Evolutionary conservation across 495 filamentous ascomycete species (phyloP).

Genomic region (Hypomontagnella submonticulosa): DNA sequence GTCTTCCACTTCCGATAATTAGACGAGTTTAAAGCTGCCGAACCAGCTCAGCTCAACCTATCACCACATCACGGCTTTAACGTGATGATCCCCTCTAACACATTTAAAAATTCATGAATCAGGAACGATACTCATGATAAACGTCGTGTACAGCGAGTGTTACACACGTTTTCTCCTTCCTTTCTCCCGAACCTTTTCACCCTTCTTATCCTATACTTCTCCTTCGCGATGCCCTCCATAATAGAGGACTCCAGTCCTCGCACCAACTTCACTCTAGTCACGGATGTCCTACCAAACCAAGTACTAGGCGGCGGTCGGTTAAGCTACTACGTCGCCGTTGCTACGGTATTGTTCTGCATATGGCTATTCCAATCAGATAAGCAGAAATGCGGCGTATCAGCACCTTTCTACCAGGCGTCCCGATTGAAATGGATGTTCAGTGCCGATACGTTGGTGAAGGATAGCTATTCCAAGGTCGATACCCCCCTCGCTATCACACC

Average conservation of each 20-base stretch:
- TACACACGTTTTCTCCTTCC: slow-evolving; percentile 9
- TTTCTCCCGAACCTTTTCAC: slow-evolving; percentile 17
- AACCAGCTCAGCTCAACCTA: not conserved
- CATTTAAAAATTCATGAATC: slow-evolving; percentile 1
- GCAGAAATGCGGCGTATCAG: slow-evolving; percentile 36
- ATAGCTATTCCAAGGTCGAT: slow-evolving; percentile 51
- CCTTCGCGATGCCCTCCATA: slow-evolving; percentile 37
- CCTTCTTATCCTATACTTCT: not conserved
- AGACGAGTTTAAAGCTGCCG: not conserved
- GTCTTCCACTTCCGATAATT: slow-evolving; percentile 2
- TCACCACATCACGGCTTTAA: no score
- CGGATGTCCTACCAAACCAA: slow-evolving; percentile 32
- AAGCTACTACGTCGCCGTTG: slow-evolving; percentile 48
- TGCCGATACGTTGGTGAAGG: slow-evolving; percentile 47
- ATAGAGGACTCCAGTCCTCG: slow-evolving; percentile 37
- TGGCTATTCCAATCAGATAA: slow-evolving; percentile 44
- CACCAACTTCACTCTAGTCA: slow-evolving; percentile 37
- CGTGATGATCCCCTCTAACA: slow-evolving; percentile 10
- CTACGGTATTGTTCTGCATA: slow-evolving; percentile 37
- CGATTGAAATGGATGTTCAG: slow-evolving; percentile 53
- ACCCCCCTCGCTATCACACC: not conserved
- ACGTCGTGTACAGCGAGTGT: slow-evolving; percentile 11
- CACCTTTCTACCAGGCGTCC: slow-evolving; percentile 49
- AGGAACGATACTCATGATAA: slow-evolving; percentile 24
- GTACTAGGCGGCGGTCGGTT: slow-evolving; percentile 36